Evolutionary conservation across 192 early-diverging fungal species (phyloP).

Genomic region (Backusella sp.): DNA sequence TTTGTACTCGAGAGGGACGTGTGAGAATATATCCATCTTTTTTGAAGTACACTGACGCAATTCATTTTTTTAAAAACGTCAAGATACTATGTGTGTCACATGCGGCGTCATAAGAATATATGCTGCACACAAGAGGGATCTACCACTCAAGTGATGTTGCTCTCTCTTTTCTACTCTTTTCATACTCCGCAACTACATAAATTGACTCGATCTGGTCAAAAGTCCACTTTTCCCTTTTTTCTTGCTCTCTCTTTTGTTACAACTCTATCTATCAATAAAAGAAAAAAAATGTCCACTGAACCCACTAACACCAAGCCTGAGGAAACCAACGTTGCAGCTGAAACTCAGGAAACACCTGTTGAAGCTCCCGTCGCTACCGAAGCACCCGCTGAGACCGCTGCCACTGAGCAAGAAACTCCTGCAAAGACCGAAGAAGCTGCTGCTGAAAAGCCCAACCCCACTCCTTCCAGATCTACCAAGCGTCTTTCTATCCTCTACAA

Average conservation of each 20-base stretch:
- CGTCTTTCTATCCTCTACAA: slow-evolving; percentile 21
- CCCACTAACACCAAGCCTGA: background rate
- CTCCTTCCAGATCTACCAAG: slow-evolving; percentile 16
- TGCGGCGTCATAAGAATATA: slow-evolving; percentile 1
- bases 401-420: slow-evolving; percentile 6
- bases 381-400: background rate
- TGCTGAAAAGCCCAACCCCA: background rate
- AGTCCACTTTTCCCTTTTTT: slow-evolving; percentile 1
- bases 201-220: background rate
- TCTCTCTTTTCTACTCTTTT: background rate
- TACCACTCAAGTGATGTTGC: background rate
- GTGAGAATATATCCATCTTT: background rate
- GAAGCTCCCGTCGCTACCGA: background rate
- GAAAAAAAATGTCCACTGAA: slow-evolving; percentile 16
- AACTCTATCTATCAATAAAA: background rate
- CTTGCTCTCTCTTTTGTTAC: background rate
- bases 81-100: slow-evolving; percentile 4
- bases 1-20: background rate
- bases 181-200: background rate
- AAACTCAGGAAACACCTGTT: slow-evolving; percentile 1
- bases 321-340: background rate
- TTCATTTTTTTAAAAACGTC: background rate
- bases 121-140: background rate
- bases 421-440: background rate
- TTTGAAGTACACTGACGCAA: background rate